A percentile compares a stretch with the other conserved stretches of the same genome.
phyloP scores from a whole-genome alignment of 2,329 filamentous ascomycete genomes.

The Fusarium sambucinum region DNA sequence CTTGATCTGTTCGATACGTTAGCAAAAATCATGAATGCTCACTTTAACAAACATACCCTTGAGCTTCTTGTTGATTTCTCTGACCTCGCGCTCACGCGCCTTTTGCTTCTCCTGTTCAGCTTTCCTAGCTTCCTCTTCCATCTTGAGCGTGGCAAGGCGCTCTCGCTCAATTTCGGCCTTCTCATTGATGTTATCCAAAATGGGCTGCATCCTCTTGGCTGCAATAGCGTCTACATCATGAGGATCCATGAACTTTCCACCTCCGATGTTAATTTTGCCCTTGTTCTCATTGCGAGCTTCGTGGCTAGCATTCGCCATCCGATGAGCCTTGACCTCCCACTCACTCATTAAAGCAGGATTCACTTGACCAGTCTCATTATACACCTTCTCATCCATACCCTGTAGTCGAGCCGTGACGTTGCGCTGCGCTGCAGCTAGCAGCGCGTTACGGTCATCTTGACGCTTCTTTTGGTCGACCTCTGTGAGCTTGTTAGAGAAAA shows the following conservation, averaged over 20 bases:
- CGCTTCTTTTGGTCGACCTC: slow-evolving; percentile 80
- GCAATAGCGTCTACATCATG: slow-evolving; percentile 85
- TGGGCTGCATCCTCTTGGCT: slow-evolving; percentile 79
- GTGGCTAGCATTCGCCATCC: slow-evolving; percentile 74
- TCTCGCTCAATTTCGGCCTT: slow-evolving; percentile 80
- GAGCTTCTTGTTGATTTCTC: slow-evolving; percentile 65
- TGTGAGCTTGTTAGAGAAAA: slow-evolving; percentile 75
- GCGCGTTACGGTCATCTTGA: slow-evolving; percentile 76
- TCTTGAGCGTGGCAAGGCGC: slow-evolving; percentile 72
- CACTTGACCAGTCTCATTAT: slow-evolving; percentile 79
- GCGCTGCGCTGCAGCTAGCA: slow-evolving; percentile 83
- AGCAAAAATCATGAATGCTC: slow-evolving; percentile 45
- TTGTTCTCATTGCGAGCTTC: slow-evolving; percentile 69
- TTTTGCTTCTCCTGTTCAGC: slow-evolving; percentile 63
- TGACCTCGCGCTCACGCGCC: slow-evolving; percentile 64
- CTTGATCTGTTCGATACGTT: slow-evolving; percentile 55
- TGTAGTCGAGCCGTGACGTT: slow-evolving; percentile 86
- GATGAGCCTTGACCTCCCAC: slow-evolving; percentile 83
- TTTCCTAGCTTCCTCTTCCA: slow-evolving; percentile 68
- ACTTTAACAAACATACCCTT: slow-evolving; percentile 64
- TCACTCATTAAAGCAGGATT: slow-evolving; percentile 76
- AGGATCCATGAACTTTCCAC: slow-evolving; percentile 82
- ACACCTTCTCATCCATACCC: slow-evolving; percentile 85
- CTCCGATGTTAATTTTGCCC: slow-evolving; percentile 76
- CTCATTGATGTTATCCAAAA: slow-evolving; percentile 85